A percentile compares a stretch with the other conserved stretches of the same genome.
Evolutionary conservation across 192 early-diverging fungal genomes (phyloP).

Genomic region (Rhizoclosmatium sp.): DNA sequence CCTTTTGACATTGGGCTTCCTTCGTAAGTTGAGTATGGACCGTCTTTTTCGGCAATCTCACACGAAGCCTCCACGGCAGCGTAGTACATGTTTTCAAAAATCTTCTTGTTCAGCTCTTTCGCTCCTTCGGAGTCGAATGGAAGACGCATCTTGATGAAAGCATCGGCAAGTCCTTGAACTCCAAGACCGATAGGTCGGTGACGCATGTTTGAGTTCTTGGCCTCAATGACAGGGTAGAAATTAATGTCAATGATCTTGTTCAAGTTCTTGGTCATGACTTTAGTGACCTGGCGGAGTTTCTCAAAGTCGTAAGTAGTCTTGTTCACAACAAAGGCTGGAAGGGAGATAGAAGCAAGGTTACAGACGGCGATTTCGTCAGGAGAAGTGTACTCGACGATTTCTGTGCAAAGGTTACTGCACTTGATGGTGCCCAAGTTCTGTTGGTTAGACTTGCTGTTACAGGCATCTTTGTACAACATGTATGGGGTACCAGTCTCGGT

Average conservation of each 20-base stretch:
- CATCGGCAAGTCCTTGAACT: conserved; percentile 97
- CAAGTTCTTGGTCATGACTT: conserved; percentile 90
- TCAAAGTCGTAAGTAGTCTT: conserved; percentile 80
- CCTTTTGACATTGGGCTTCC: conserved; percentile 92
- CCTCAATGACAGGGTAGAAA: conserved; percentile 93
- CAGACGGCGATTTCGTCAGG: conserved; percentile 98
- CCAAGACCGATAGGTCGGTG: conserved; percentile 98
- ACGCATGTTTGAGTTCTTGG: conserved; percentile 87
- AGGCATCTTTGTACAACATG: conserved; percentile 99
- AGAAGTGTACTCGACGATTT: conserved; percentile 95
- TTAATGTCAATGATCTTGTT: conserved; percentile 98
- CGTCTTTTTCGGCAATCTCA: conserved; percentile 82
- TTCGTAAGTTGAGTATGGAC: conserved; percentile 87
- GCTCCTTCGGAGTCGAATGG: conserved; percentile 93
- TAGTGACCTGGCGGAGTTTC: conserved; percentile 80
- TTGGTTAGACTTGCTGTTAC: conserved; percentile 99
- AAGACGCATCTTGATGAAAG: conserved; percentile 93
- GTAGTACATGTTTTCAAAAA: conserved; percentile 98
- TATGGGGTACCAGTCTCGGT: conserved; percentile 97
- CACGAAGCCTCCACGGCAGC: conserved; percentile 90
- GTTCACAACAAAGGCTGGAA: conserved; percentile 84
- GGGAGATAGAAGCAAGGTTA: conserved; percentile 93
- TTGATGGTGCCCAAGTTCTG: conserved; percentile 99
- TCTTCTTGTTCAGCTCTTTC: conserved; percentile 79
- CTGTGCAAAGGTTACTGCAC: conserved; percentile 97